Conservation (phyloP, 192 early-diverging fungal genomes). For the Gamsiella multidivaricata region DNA sequence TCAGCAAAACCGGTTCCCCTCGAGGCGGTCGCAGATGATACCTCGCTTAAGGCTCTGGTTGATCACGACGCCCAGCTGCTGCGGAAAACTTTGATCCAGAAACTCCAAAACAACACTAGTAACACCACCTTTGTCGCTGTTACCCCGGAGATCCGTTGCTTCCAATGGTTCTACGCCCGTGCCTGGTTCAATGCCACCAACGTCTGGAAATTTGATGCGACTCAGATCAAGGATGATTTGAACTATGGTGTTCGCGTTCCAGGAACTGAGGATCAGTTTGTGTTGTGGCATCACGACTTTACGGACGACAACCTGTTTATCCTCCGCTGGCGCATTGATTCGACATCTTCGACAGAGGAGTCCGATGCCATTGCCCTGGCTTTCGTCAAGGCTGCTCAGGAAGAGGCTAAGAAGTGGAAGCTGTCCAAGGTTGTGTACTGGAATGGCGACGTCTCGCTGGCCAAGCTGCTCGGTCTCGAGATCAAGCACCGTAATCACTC, state of each 20-base stretch:
- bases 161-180: slow-evolving; percentile 39
- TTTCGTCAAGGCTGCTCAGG: slow-evolving; percentile 23
- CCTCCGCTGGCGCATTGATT: slow-evolving; percentile 39
- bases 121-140: slow-evolving; percentile 29
- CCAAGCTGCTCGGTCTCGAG: slow-evolving; percentile 23
- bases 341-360: neutral
- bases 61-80: slow-evolving; percentile 19
- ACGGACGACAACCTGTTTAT: slow-evolving; percentile 44
- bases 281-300: slow-evolving; percentile 48
- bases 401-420: slow-evolving; percentile 38
- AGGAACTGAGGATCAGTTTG: slow-evolving; percentile 19
- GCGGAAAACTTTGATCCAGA: slow-evolving; percentile 4
- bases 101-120: neutral
- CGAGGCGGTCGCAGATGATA: slow-evolving; percentile 5
- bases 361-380: slow-evolving; percentile 12
- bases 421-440: slow-evolving; percentile 40
- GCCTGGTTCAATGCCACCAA: slow-evolving; percentile 23
- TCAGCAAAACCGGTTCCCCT: neutral
- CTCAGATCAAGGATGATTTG: slow-evolving; percentile 8
- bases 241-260: slow-evolving; percentile 21
- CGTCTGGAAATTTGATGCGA: slow-evolving; percentile 1
- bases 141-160: slow-evolving; percentile 22
- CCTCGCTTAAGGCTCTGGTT: neutral
- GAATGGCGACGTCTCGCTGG: slow-evolving; percentile 14
- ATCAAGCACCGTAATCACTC: slow-evolving; percentile 22